Percentiles rank a stretch among this genome's conserved stretches.
phyloP scores from a whole-genome alignment of 306 rosid species.

The Cicer judaicum region DNA sequence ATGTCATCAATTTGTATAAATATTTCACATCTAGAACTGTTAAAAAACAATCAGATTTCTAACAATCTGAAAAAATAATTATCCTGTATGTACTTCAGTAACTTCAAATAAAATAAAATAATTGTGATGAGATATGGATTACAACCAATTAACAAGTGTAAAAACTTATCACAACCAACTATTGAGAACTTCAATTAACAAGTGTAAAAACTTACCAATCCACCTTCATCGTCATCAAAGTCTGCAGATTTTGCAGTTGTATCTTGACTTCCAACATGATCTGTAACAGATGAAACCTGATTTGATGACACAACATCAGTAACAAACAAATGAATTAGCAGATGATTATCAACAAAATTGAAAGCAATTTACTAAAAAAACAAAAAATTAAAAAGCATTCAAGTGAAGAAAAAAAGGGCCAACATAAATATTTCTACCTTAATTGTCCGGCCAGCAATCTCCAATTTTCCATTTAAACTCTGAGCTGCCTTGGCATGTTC shows the following conservation, averaged over 20 bases:
- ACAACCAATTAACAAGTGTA: too few species aligned
- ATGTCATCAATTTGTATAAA: conserved; percentile 17
- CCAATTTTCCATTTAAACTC: conserved; percentile 95
- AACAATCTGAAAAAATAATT: conserved; percentile 31
- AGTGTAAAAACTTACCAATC: conserved; percentile 76
- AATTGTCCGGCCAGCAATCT: conserved; percentile 91
- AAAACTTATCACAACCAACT: neutral
- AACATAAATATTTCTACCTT: conserved; percentile 61
- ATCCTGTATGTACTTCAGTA: conserved; percentile 8
- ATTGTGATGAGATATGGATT: neutral
- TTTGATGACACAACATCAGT: conserved; percentile 31
- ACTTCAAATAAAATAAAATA: conserved; percentile 20
- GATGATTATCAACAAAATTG: conserved; percentile 18
- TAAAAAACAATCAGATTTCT: conserved; percentile 9
- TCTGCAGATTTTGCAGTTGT: conserved; percentile 85
- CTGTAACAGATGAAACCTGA: conserved; percentile 95
- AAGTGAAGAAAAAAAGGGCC: conserved; percentile 21
- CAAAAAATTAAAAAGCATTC: neutral
- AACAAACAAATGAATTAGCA: conserved; percentile 28
- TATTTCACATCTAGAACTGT: neutral
- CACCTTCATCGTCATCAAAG: conserved; percentile 97
- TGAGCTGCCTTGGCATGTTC: conserved; percentile 98
- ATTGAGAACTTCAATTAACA: neutral
- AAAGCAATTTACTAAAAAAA: neutral
- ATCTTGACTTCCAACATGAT: conserved; percentile 89